A percentile compares a stretch with the other conserved stretches of the same genome.
phyloP scores from a whole-genome alignment of 306 rosid genomes.

The Biancaea sappan region DNA sequence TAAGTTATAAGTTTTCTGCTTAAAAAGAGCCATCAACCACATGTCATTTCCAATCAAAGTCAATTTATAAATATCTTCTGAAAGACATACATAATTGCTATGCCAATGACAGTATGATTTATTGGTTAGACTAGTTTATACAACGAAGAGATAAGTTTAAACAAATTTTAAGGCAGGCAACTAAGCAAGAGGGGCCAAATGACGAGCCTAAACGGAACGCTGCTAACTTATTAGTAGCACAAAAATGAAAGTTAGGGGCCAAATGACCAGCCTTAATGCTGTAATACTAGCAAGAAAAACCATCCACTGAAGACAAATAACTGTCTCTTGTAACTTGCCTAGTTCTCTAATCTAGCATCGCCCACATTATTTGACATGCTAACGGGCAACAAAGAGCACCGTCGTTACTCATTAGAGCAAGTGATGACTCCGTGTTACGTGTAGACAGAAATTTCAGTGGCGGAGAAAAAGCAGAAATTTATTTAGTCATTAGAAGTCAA shows the following conservation, averaged over 20 bases:
- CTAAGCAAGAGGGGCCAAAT: not conserved
- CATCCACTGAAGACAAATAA: not conserved
- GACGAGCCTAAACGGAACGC: not conserved
- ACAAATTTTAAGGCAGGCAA: not conserved
- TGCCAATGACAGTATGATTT: not conserved
- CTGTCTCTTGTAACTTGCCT: too few relatives aligned
- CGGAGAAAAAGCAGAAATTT: not conserved
- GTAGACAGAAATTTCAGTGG: not conserved
- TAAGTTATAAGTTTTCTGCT: not conserved
- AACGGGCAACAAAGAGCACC: not conserved
- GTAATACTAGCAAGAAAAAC: slow-evolving; percentile 4
- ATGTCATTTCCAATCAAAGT: not conserved
- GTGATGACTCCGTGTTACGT: not conserved
- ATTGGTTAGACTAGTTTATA: not conserved
- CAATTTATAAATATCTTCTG: not conserved
- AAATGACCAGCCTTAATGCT: not conserved
- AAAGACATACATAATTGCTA: not conserved
- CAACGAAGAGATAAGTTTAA: not conserved
- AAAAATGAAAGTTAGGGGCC: not conserved
- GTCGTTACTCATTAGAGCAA: not conserved
- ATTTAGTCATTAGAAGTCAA: too few relatives aligned
- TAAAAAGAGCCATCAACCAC: slow-evolving; percentile 3
- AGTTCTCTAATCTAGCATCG: not conserved
- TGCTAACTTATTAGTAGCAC: not conserved
- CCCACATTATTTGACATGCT: not conserved